Percentiles rank a stretch among this genome's conserved stretches.
phyloP scores from a whole-genome alignment of 2,329 filamentous ascomycete genomes.

The Zymoseptoria crescenta region DNA sequence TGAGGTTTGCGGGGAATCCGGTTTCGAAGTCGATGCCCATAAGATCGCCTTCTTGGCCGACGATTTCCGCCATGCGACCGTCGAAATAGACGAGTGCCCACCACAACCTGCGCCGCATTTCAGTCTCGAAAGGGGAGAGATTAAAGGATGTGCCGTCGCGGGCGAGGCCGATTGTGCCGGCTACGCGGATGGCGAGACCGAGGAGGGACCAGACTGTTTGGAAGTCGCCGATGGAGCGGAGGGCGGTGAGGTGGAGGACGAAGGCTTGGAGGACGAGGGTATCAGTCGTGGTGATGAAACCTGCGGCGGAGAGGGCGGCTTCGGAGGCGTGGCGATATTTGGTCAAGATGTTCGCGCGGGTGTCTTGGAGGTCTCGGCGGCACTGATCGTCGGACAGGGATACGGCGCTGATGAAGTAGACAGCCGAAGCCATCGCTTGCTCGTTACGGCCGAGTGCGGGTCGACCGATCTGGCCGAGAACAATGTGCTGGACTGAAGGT shows the following conservation, averaged over 20 bases:
- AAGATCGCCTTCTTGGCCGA: conserved; percentile 21
- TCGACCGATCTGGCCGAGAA: conserved; percentile 51
- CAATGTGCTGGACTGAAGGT: conserved; percentile 59
- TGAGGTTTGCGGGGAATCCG: conserved; percentile 41
- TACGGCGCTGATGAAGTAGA: conserved; percentile 28
- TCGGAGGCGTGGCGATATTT: conserved; percentile 21
- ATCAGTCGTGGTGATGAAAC: conserved; percentile 24
- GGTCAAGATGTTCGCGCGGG: conserved; percentile 15
- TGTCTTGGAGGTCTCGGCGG: conserved; percentile 15
- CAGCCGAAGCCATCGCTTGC: conserved; percentile 29
- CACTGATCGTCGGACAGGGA: conserved; percentile 27
- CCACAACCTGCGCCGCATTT: conserved; percentile 29
- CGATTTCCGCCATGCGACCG: conserved; percentile 58
- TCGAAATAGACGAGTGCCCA: conserved; percentile 55
- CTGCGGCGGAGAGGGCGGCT: conserved; percentile 19
- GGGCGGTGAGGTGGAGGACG: conserved; percentile 22
- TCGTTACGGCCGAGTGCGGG: conserved; percentile 46
- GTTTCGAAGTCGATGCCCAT: conserved; percentile 22
- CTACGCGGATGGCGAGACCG: conserved; percentile 36
- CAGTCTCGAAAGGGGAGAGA: conserved; percentile 28
- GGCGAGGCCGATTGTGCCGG: conserved; percentile 35
- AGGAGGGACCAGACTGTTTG: conserved; percentile 20
- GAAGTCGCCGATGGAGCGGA: conserved; percentile 19
- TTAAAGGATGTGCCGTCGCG: conserved; percentile 22
- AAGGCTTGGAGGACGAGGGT: conserved; percentile 25